A percentile compares a stretch with the other conserved stretches of the same genome.
Evolutionary conservation across 345 rosid genomes (phyloP).

Genomic region (Punica granatum): DNA sequence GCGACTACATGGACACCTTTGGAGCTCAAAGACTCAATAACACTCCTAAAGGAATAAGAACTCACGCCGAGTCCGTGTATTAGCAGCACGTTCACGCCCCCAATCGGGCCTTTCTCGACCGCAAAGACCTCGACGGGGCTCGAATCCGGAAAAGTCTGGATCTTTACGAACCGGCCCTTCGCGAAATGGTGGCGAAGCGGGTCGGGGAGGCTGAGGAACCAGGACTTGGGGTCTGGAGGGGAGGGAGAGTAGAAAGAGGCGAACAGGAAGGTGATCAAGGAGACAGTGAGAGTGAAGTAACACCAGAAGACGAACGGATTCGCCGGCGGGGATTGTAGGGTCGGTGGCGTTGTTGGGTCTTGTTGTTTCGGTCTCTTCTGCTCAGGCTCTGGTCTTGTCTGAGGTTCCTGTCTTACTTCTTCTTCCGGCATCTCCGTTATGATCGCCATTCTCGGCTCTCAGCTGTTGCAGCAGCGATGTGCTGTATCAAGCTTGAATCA

Average conservation of each 20-base stretch:
- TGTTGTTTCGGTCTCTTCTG: constrained; percentile 2
- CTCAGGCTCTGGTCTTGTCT: constrained; percentile 13
- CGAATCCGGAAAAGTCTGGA: constrained; percentile 38
- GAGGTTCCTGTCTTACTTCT: constrained; percentile 16
- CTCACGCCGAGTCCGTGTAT: constrained; percentile 81
- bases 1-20: constrained; percentile 61
- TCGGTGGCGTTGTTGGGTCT: constrained; percentile 4
- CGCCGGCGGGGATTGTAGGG: constrained; percentile 9
- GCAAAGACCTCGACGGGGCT: constrained; percentile 60
- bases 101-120: constrained; percentile 33
- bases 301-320: constrained; percentile 78
- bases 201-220: constrained; percentile 69
- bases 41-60: constrained; percentile 54
- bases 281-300: constrained; percentile 48
- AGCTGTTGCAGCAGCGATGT: neutral
- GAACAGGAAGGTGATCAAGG: constrained; percentile 47
- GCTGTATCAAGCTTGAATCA: neutral
- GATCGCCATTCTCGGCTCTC: constrained; percentile 44
- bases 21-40: constrained; percentile 41
- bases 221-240: constrained; percentile 59
- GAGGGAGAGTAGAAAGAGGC: constrained; percentile 35
- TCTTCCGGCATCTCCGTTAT: constrained; percentile 58
- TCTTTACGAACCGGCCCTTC: constrained; percentile 63
- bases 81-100: constrained; percentile 48
- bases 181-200: constrained; percentile 81